Conservation (phyloP, 2,329 filamentous ascomycete genomes). For the Rugonectria rugulosa region DNA sequence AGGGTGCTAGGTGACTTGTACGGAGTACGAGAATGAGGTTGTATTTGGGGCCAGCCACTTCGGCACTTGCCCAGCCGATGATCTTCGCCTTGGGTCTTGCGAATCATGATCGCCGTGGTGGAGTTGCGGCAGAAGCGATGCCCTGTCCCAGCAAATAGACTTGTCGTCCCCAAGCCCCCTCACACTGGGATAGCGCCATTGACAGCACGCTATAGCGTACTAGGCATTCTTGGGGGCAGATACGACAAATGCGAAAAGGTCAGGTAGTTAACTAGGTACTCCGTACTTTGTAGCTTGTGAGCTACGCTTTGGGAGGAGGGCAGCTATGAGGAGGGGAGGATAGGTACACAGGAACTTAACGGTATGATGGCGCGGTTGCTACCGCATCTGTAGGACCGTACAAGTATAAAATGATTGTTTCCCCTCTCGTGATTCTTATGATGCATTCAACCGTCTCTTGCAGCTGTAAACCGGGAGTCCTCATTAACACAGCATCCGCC, state of each 20-base stretch:
- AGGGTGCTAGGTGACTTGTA: no score
- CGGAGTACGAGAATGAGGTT: no score
- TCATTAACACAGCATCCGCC: neutral
- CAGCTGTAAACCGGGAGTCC: no score
- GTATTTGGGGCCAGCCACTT: no score
- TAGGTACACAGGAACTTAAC: neutral
- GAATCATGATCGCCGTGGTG: neutral
- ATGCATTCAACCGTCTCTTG: no score
- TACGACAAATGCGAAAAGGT: constrained; percentile 35
- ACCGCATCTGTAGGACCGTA: no score
- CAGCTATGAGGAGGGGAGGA: neutral
- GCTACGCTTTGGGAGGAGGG: neutral
- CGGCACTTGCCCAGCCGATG: neutral
- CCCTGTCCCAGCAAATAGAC: constrained; percentile 5
- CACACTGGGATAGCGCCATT: constrained; percentile 5
- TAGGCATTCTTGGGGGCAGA: constrained; percentile 4
- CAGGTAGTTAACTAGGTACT: no score
- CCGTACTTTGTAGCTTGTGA: no score
- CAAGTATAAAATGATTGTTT: no score
- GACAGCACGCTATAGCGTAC: neutral
- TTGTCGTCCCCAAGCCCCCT: neutral
- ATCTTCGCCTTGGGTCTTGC: neutral
- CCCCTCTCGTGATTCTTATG: no score
- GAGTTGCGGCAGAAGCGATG: no score
- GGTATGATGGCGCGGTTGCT: neutral